Conservation (phyloP, 306 rosid genomes). For the Crataegus laevigata region DNA sequence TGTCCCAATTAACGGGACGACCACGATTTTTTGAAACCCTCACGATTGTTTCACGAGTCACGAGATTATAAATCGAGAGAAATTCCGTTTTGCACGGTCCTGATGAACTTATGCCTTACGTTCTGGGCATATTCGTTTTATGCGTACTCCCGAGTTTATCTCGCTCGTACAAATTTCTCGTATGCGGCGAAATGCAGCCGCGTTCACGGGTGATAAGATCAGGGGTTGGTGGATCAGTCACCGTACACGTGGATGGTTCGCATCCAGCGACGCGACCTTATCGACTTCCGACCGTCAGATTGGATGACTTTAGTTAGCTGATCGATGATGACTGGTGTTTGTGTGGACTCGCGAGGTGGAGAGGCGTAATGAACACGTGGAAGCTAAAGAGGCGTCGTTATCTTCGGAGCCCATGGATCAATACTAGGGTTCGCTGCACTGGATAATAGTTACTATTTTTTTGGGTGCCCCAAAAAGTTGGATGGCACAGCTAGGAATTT, state of each 20-base stretch:
- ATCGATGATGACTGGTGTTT: background rate
- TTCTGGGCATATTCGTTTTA: constrained; percentile 12
- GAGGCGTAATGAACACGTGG: background rate
- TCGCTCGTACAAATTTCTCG: background rate
- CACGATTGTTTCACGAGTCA: background rate
- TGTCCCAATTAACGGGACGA: constrained; percentile 26
- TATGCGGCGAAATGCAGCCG: background rate
- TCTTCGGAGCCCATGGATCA: background rate
- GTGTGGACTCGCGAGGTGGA: background rate
- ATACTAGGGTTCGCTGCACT: background rate
- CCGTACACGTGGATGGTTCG: constrained; percentile 36
- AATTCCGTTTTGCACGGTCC: background rate
- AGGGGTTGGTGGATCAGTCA: background rate
- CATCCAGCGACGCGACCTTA: background rate
- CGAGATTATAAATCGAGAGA: background rate
- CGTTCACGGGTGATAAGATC: background rate
- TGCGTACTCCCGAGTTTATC: background rate
- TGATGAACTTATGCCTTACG: background rate
- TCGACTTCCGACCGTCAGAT: constrained; percentile 5
- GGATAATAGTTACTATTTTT: background rate
- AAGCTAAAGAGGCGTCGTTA: background rate
- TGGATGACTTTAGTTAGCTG: background rate
- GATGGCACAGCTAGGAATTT: background rate
- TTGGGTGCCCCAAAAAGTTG: background rate
- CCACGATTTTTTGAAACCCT: background rate